Evolutionary conservation across 306 rosid genomes (phyloP).

Genomic region (Rosa chinensis): DNA sequence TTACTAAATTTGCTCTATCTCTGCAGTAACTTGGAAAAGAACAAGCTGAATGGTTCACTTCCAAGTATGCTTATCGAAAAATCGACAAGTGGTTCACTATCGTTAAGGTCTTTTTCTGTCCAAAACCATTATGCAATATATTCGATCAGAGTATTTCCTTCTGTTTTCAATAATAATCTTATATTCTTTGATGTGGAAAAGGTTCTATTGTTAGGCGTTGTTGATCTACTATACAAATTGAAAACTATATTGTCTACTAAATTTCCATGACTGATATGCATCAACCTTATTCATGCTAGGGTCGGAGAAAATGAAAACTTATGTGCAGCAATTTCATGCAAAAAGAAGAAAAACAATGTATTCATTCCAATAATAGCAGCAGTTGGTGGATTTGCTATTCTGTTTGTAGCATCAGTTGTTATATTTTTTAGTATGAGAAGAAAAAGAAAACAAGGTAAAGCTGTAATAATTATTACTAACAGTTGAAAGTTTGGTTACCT

Average conservation of each 20-base stretch:
- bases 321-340: constrained; percentile 45
- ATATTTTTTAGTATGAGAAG: constrained; percentile 24
- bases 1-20: not conserved
- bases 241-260: not conserved
- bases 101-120: constrained; percentile 38
- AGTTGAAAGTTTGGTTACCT: not conserved
- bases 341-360: constrained; percentile 17
- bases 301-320: constrained; percentile 43
- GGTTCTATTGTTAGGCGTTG: not conserved
- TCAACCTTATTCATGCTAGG: constrained; percentile 26
- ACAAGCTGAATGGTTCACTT: constrained; percentile 41
- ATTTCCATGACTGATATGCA: not conserved
- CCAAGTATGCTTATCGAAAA: constrained; percentile 32
- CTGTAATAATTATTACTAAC: not conserved
- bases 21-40: constrained; percentile 39
- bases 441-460: constrained; percentile 26
- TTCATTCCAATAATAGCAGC: constrained; percentile 48
- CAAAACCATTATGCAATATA: not conserved
- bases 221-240: not conserved
- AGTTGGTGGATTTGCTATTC: constrained; percentile 41
- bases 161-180: not conserved
- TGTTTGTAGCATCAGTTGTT: constrained; percentile 21
- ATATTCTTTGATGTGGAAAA: not conserved
- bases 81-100: constrained; percentile 23
- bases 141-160: not conserved